Evolutionary conservation across 495 filamentous ascomycete genomes (phyloP), one percentile per base, ranked within the genome.

Genomic region (Daldinia decipiens): DNA sequence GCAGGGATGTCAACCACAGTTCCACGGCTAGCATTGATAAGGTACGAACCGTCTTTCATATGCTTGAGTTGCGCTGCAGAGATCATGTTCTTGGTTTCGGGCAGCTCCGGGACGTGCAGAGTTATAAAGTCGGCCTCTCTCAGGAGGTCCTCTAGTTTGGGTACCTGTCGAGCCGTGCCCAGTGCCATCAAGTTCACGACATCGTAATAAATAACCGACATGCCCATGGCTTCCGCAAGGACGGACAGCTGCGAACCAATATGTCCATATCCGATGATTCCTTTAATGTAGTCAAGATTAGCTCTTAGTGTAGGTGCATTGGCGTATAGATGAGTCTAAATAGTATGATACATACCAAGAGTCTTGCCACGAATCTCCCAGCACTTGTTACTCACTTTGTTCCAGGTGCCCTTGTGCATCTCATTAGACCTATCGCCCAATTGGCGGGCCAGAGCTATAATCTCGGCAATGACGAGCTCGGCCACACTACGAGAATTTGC

Each of bases 351-450:
- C 80, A 26, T 84, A 91, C 92, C 95, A 47, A 99, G 86, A 32
- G 94, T 98, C 84, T 99, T 99, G 74, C 96, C 96, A 71, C 96
- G 89, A 68, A 99, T 92, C 79, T 98, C 96, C 95, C 96, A 98
- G 87, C 95, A 98, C 74, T 91, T 92, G 74, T 85, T 88, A 84
- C 92, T 95, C 65, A 98, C 94, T 81, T 98, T 99, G 79, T 99
- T 98, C 96, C 96, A 99, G 56, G 87, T 95, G 38, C 96, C 96
- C 45, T 85, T 84, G 83, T 98, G 96, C 87, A 99, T 89, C 84
- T 99, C 96, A 73, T 88, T 93, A 39, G 92, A 97, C 68, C 95
- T 92, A 78, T 99, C 96, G 45, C 93, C 90, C 68, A 98, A 85
- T 80, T 98, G 95, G 32, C 96, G 90, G 9, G 96, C 95, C 27